Evolutionary conservation across 2,329 filamentous ascomycete species (phyloP).

Genomic region (Sporothrix phasma): DNA sequence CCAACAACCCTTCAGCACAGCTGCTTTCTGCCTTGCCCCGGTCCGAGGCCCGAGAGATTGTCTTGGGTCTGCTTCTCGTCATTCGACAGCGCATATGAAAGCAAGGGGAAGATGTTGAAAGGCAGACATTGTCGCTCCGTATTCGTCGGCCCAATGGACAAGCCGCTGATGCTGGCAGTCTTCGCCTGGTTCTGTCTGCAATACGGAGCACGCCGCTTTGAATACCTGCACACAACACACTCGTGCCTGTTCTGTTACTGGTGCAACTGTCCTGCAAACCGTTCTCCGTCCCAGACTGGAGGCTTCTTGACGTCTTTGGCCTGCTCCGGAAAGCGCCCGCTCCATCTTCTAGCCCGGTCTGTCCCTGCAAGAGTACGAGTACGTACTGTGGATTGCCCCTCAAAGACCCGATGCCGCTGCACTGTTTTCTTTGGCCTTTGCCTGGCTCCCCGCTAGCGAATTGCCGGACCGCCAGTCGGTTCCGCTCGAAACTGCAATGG

Average conservation of each 20-base stretch:
- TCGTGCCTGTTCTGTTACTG: background rate
- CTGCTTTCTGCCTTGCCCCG: background rate
- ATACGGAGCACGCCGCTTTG: too few species aligned
- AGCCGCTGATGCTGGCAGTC: background rate
- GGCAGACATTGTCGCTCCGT: background rate
- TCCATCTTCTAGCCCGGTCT: background rate
- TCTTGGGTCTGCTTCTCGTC: background rate
- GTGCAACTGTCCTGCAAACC: background rate
- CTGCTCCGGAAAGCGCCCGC: background rate
- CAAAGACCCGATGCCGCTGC: background rate
- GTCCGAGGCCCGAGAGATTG: background rate
- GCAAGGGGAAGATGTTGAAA: background rate
- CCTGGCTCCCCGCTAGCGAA: background rate
- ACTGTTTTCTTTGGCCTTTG: background rate
- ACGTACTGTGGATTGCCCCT: background rate
- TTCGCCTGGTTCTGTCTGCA: background rate
- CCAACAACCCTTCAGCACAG: background rate
- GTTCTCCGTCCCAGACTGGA: background rate
- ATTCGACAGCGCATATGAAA: background rate
- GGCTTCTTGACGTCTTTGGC: background rate
- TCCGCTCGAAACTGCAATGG: slow-evolving; percentile 6
- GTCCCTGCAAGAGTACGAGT: too few species aligned
- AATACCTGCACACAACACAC: background rate
- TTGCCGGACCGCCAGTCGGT: slow-evolving; percentile 1
- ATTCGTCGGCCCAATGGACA: background rate